phyloP scores from a whole-genome alignment of 2,329 filamentous ascomycete genomes.

The Thelonectria blattea region DNA sequence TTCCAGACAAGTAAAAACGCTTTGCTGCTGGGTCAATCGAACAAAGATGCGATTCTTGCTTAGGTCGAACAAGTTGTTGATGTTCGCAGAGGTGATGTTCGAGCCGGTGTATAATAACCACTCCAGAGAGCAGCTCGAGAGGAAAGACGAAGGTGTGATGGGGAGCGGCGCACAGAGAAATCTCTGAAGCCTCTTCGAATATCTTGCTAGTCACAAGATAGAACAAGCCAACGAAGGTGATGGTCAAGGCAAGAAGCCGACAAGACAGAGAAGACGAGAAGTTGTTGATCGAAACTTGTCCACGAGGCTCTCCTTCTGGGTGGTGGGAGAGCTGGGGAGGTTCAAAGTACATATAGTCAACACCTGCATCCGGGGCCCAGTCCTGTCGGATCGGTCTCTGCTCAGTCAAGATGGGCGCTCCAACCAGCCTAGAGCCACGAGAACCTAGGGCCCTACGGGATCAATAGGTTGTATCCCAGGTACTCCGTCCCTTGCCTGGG shows the following conservation, averaged over 20 bases:
- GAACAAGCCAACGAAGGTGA: conserved; percentile 17
- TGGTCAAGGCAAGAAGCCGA: conserved; percentile 12
- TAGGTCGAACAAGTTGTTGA: background rate
- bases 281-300: conserved; percentile 17
- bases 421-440: conserved; percentile 21
- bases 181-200: conserved; percentile 8
- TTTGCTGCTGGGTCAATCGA: conserved; percentile 13
- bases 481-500: conserved; percentile 5
- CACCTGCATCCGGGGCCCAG: conserved; percentile 37
- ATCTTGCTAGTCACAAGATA: conserved; percentile 5
- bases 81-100: background rate
- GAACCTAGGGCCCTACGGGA: conserved; percentile 27
- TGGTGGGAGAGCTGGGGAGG: conserved; percentile 31
- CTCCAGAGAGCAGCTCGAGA: conserved; percentile 5
- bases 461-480: conserved; percentile 16
- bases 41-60: conserved; percentile 2
- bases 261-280: conserved; percentile 5
- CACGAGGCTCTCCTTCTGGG: conserved; percentile 29
- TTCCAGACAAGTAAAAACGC: conserved; percentile 34
- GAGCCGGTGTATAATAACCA: conserved; percentile 4
- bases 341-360: conserved; percentile 39
- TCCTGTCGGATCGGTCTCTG: conserved; percentile 34
- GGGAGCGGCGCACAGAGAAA: conserved; percentile 1
- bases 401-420: conserved; percentile 26
- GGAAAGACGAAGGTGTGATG: background rate